Evolutionary conservation across 306 rosid species (phyloP).

Genomic region (Quercus alba): DNA sequence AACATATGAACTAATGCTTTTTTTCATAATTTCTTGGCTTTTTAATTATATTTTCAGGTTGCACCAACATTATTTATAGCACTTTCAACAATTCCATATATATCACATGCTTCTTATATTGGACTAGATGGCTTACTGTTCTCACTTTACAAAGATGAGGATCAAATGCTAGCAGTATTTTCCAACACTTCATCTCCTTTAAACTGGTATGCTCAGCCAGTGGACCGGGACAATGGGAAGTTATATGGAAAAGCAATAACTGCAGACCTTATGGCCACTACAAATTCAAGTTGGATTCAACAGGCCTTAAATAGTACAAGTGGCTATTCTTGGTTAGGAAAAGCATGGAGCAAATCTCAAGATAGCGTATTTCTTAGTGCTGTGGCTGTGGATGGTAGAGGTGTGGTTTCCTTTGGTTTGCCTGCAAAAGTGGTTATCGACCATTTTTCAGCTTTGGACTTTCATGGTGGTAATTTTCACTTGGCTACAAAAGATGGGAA

Average conservation of each 20-base stretch:
- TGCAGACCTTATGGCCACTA: neutral
- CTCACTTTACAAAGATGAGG: neutral
- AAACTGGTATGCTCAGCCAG: constrained; percentile 9
- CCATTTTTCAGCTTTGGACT: constrained; percentile 1
- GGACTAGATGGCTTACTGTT: constrained; percentile 15
- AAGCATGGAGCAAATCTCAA: neutral
- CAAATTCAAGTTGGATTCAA: constrained; percentile 23
- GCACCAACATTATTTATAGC: constrained; percentile 19
- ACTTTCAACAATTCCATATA: constrained; percentile 13
- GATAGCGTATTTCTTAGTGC: constrained; percentile 15
- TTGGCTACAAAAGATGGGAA: constrained; percentile 17
- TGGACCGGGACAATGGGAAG: constrained; percentile 15
- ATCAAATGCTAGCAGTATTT: constrained; percentile 12
- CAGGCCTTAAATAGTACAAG: constrained; percentile 18
- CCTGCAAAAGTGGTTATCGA: neutral
- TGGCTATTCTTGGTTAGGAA: constrained; percentile 18
- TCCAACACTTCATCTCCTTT: constrained; percentile 11
- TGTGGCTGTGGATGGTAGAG: constrained; percentile 15
- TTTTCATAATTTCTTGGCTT: neutral
- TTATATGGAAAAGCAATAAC: constrained; percentile 2
- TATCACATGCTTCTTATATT: constrained; percentile 21
- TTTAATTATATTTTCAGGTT: constrained; percentile 18
- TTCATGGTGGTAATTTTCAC: constrained; percentile 20
- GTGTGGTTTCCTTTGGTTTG: constrained; percentile 26
- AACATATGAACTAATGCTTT: too few species aligned